Evolutionary conservation across 768 basidiomycete genomes (phyloP), one percentile per base, ranked within the genome.

Genomic region (Suillus clintonianus): DNA sequence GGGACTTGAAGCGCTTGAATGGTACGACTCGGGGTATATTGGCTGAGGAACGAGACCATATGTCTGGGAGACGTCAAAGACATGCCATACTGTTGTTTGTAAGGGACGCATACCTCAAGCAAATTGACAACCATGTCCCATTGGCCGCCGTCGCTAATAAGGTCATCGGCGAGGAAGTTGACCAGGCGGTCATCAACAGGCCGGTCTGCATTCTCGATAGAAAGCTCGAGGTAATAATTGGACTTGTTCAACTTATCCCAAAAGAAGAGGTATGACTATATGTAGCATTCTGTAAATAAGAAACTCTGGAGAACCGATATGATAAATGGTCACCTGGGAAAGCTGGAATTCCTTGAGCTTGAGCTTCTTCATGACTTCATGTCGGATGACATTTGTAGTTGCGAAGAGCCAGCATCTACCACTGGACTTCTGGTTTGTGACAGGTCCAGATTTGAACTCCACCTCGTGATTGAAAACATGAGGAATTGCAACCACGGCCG

Each of bases 371-470:
- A 94, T 92, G 67, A 95, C 82, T 59, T 88, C 85, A 77, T 92
- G 91, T 48, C 95, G 83, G 64, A 95, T 80, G 30, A 94, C 85
- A 75, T 94, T 94, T 65, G 94, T 95, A 8, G 93, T 92, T 2
- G 95, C 92, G 74, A 98, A 98, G 9, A 97, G 82, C 96, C 97
- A 99, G 80, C 96, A 99, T 54, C 96, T 82, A 1, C 96, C 96
- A 62, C 89, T 92, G 72, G 83, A 87, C 79, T 88, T 91, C 85
- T 97, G 95, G 76, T 90, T 86, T 14, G 94, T 95, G 66, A 95
- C 80, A 11, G 94, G 94, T 2, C 83, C 86, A 1, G 94, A 88
- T 81, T 92, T 91, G 78, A 90, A 90, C 61, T 89, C 89, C 24
- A 97, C 71, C 65, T 86, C 81, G 68, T 87, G 83, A 75, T 95